Conservation (phyloP, 1,284 basidiomycete species). For the Cronartium quercuum region DNA sequence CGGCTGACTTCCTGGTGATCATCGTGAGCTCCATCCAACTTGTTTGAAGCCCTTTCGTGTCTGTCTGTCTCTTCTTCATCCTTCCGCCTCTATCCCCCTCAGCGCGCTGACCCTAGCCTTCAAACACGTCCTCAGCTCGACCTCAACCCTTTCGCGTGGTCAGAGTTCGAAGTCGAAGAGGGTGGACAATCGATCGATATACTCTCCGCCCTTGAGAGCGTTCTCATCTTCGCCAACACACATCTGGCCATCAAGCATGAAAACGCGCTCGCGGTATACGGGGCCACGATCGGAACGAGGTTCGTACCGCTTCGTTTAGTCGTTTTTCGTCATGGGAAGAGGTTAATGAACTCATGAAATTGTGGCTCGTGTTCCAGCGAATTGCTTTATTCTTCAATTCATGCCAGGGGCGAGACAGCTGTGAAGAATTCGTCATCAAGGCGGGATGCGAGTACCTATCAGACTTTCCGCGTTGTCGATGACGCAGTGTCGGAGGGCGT, state of each 20-base stretch:
- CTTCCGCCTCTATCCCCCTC: neutral
- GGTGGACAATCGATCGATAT: slow-evolving; percentile 10
- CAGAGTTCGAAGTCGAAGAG: slow-evolving; percentile 9
- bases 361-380: slow-evolving; percentile 52
- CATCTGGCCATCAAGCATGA: slow-evolving; percentile 85
- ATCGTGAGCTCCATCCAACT: slow-evolving; percentile 34
- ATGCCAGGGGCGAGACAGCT: slow-evolving; percentile 43
- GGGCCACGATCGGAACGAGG: slow-evolving; percentile 74
- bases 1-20: slow-evolving; percentile 41
- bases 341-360: neutral
- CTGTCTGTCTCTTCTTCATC: neutral
- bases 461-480: slow-evolving; percentile 61
- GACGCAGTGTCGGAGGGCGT: slow-evolving; percentile 64
- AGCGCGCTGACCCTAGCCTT: too few species aligned
- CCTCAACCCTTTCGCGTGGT: slow-evolving; percentile 46
- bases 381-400: slow-evolving; percentile 65
- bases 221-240: slow-evolving; percentile 84
- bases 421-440: slow-evolving; percentile 40
- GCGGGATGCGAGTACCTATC: slow-evolving; percentile 70
- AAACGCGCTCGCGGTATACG: slow-evolving; percentile 86
- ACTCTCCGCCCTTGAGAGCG: slow-evolving; percentile 48
- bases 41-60: slow-evolving; percentile 1
- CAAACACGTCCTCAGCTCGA: slow-evolving; percentile 43
- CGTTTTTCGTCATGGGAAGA: neutral
- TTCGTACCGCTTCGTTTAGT: slow-evolving; percentile 49